Percentiles rank a stretch among this genome's conserved stretches.
phyloP scores from a whole-genome alignment of 2,329 filamentous ascomycete species.

The Pseudonectria buxi region DNA sequence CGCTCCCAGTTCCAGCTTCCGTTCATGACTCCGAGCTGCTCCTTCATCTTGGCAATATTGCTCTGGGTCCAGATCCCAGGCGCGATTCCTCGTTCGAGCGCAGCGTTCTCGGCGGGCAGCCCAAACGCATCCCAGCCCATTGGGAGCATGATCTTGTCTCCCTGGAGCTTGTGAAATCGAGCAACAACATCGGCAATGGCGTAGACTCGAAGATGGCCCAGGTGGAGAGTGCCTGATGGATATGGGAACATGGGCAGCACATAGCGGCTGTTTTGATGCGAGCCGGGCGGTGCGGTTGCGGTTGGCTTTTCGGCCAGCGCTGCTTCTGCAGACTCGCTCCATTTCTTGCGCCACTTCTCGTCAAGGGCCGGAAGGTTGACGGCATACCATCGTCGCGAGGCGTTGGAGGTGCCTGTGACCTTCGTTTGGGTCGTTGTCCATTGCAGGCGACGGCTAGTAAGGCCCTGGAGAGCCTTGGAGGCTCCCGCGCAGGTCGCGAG shows the following conservation, averaged over 20 bases:
- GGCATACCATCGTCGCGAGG: constrained; percentile 30
- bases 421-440: constrained; percentile 7
- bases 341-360: constrained; percentile 45
- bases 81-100: constrained; percentile 72
- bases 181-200: constrained; percentile 83
- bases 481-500: constrained; percentile 18
- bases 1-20: constrained; percentile 76
- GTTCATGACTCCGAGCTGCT: constrained; percentile 72
- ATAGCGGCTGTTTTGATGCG: constrained; percentile 45
- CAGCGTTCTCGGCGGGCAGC: constrained; percentile 84
- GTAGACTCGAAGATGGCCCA: constrained; percentile 84
- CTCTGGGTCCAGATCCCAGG: constrained; percentile 71
- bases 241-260: constrained; percentile 92
- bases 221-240: constrained; percentile 77
- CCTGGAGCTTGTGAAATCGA: constrained; percentile 67
- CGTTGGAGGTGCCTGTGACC: constrained; percentile 2
- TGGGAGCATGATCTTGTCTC: constrained; percentile 71
- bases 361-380: constrained; percentile 42
- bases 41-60: constrained; percentile 82
- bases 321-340: constrained; percentile 23
- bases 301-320: constrained; percentile 4
- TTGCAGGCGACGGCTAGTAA: constrained; percentile 8
- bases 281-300: constrained; percentile 10
- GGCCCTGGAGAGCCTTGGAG: constrained; percentile 9
- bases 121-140: constrained; percentile 96